Evolutionary conservation across 2,329 filamentous ascomycete species (phyloP), one percentile per base, ranked within the genome.

Genomic region (Trichoderma semiorbis): DNA sequence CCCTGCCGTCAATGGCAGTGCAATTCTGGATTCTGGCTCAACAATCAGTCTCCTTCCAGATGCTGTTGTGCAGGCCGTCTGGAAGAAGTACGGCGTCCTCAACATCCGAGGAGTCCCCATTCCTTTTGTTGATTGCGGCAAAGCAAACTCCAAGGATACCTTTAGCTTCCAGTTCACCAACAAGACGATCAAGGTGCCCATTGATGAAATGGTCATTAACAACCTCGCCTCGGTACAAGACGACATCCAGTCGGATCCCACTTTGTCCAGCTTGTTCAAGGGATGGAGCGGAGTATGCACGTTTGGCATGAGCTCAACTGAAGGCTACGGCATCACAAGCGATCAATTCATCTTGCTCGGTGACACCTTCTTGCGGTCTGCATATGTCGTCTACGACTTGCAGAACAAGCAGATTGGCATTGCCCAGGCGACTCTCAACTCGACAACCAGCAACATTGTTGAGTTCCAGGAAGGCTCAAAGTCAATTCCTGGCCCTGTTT

Each of bases 1-100:
- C 28, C 69, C 75, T 32, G 75, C 73, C 65, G 74, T 84, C 71
- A 82, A 87, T 3, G 80, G 86, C 28, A 81, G 87, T 11, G 91
- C 90, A 21, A 85, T 94, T 18, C 87, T 95, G 67, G 92, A 95
- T 80, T 93, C 91, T 0, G 92, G 92, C 55, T 91, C 90, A 47
- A 93, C 90, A 18, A 84, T 93, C 74, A 90, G 86, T 77, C 92
- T 92, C 75, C 82, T 95, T 1, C 92, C 92, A 0, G 84, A 88
- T 69, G 83, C 86, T 68, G 81, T 93, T 34, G 87, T 87, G 14
- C 73, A 81, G 30, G 77, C 83, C 70, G 80, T 90, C 30, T 87
- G 85, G 83, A 77, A 80, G 3, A 84, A 86, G 71, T 85, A 86
- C n/a, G 86, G 85, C 58, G 86, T 87, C n/a, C 73, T 81, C n/a